Percentiles rank a stretch among this genome's conserved stretches.
Evolutionary conservation across 805 yeast genomes (phyloP).

Genomic region (Suhomyces sp.): DNA sequence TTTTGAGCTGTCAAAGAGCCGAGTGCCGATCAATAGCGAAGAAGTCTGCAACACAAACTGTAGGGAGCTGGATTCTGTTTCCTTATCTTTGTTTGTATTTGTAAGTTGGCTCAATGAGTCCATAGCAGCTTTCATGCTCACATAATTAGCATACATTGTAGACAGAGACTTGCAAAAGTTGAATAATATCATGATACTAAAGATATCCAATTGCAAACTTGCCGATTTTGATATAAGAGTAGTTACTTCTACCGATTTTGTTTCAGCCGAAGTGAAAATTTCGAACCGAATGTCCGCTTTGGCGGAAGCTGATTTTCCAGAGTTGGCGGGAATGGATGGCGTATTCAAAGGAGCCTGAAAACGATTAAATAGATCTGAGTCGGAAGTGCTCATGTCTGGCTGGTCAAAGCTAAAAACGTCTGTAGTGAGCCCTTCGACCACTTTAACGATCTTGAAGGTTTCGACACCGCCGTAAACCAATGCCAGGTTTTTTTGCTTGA

Average conservation of each 20-base stretch:
- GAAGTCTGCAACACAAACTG: conserved; percentile 42
- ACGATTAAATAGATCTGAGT: background rate
- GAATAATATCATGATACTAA: conserved; percentile 22
- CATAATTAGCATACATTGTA: conserved; percentile 20
- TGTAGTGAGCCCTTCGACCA: background rate
- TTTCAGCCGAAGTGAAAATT: conserved; percentile 22
- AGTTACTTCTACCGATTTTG: conserved; percentile 30
- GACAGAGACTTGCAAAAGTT: conserved; percentile 24
- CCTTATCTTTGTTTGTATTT: background rate
- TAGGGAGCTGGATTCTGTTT: background rate
- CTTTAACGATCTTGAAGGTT: conserved; percentile 24
- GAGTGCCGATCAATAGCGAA: conserved; percentile 24
- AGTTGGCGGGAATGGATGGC: background rate
- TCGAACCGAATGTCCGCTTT: conserved; percentile 57
- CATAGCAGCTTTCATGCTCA: conserved; percentile 9
- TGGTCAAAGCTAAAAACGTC: conserved; percentile 6
- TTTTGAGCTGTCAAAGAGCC: conserved; percentile 13
- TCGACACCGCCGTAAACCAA: conserved; percentile 50
- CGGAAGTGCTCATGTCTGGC: background rate
- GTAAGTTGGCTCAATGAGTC: background rate
- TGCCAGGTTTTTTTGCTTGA: conserved; percentile 43
- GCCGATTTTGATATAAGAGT: conserved; percentile 45
- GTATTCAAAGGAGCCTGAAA: background rate
- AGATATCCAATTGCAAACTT: conserved; percentile 16
- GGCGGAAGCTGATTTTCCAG: conserved; percentile 3